Percentiles rank a stretch among this genome's conserved stretches.
Evolutionary conservation across 306 rosid genomes (phyloP).

Genomic region (Quercus mongolica): DNA sequence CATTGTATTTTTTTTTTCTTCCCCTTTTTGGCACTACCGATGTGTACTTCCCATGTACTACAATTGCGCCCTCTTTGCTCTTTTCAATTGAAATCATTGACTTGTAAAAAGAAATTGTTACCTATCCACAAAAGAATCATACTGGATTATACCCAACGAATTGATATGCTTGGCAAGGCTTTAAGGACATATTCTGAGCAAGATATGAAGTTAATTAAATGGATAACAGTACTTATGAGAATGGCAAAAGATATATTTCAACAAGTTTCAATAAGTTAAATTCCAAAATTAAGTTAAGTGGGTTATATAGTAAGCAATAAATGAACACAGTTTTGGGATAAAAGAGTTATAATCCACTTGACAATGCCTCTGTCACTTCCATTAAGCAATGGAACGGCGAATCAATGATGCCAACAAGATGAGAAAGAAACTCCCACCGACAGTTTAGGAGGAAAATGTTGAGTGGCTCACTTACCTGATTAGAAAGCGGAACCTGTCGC

Average conservation of each 20-base stretch:
- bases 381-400: not conserved
- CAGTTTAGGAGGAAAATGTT: constrained; percentile 5
- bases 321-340: not conserved
- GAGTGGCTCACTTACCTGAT: constrained; percentile 56
- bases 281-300: not conserved
- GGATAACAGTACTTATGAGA: not conserved
- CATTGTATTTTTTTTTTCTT: no score
- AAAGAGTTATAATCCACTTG: not conserved
- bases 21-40: no score
- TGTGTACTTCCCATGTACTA: no score
- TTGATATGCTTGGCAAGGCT: not conserved
- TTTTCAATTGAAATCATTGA: no score
- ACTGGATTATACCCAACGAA: not conserved
- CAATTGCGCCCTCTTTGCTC: no score
- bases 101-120: no score
- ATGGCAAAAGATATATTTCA: not conserved
- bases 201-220: not conserved
- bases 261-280: not conserved
- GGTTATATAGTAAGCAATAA: not conserved
- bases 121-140: not conserved
- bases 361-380: not conserved
- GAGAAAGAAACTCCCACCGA: not conserved
- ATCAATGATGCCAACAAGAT: not conserved
- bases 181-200: not conserved
- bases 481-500: constrained; percentile 76